Conservation (phyloP, 352 stramenopile species). For the Pythium sp. region DNA sequence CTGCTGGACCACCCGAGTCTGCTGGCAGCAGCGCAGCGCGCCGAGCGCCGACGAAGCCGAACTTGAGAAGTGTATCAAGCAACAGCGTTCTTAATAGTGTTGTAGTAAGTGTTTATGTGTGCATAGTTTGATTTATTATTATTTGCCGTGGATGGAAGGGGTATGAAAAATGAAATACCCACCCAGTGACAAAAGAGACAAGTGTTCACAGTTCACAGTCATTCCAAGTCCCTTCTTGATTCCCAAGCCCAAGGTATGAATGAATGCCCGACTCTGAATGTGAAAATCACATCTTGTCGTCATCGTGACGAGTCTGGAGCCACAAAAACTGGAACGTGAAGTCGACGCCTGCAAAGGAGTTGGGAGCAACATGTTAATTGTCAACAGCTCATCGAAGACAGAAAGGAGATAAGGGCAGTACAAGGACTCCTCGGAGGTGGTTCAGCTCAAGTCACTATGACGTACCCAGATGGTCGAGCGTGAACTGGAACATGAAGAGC, state of each 20-base stretch:
- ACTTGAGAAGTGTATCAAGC: background rate
- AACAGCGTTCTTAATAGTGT: background rate
- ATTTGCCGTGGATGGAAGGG: background rate
- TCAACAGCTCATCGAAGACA: background rate
- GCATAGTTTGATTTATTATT: constrained; percentile 2
- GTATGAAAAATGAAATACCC: background rate
- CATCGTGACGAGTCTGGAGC: background rate
- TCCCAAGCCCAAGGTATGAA: background rate
- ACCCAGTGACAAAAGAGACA: background rate
- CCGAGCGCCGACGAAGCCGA: constrained; percentile 1
- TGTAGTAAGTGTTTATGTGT: constrained; percentile 6
- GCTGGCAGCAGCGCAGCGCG: constrained; percentile 9
- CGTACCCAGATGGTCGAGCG: constrained; percentile 6
- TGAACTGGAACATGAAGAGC: constrained; percentile 15
- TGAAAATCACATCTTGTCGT: background rate
- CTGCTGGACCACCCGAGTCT: constrained; percentile 14
- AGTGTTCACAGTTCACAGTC: background rate
- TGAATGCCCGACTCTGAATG: too few relatives aligned
- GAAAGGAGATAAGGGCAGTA: too few relatives aligned
- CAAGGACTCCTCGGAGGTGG: too few relatives aligned
- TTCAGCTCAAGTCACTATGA: too few relatives aligned
- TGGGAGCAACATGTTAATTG: background rate
- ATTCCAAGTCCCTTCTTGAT: background rate
- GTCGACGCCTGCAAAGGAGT: background rate
- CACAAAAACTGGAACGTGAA: constrained; percentile 12